Evolutionary conservation across 2,329 filamentous ascomycete species (phyloP), one percentile per base, ranked within the genome.

Genomic region (Ophiostoma sp.): DNA sequence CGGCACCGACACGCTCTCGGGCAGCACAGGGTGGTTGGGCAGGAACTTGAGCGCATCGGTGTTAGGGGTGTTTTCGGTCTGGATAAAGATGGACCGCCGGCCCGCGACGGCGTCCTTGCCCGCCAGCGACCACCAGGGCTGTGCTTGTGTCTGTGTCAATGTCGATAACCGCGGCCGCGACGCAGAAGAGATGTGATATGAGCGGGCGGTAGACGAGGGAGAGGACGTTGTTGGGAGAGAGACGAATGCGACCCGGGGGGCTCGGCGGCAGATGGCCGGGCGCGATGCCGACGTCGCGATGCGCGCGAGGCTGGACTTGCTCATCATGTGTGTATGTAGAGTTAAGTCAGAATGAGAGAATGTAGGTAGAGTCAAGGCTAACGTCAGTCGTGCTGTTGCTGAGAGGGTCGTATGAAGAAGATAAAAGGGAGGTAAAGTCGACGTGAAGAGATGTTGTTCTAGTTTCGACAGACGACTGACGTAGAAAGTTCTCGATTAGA

Each of bases 1-100:
- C 7, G 92, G 85, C 2, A 89, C 87, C 6, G 85, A 80, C 71
- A 97, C 82, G 66, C 82, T 82, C 72, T 89, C 83, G 36, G 95
- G 94, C 1, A 99, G 85, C 66, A 99, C 87, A 52, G 86, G 86
- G 78, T 92, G 88, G 79, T 97, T 97, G 1, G 95, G 95, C 52
- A 96, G 85, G 80, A 99, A 99, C 81, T 99, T 99, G 75, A 98
- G 85, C 45, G 93, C 93, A 81, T 98, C 93, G n/a, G 88, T 84
- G 79, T 99, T 99, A 40, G 95, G 95, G 1, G 95, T 99, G 72
- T 85, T 86, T 76, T 98, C 94, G 5, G 94, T 98, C 80, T 99
- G 95, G 76, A 99, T 99, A 82, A 98, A 99, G 78, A 99, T 96
- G 38, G 88, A 93, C 72, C 94, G 89, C 70, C 77, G 77, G 65